Evolutionary conservation across 1,284 basidiomycete species (phyloP), one percentile per base, ranked within the genome.

Genomic region (Melampsora occidentalis): DNA sequence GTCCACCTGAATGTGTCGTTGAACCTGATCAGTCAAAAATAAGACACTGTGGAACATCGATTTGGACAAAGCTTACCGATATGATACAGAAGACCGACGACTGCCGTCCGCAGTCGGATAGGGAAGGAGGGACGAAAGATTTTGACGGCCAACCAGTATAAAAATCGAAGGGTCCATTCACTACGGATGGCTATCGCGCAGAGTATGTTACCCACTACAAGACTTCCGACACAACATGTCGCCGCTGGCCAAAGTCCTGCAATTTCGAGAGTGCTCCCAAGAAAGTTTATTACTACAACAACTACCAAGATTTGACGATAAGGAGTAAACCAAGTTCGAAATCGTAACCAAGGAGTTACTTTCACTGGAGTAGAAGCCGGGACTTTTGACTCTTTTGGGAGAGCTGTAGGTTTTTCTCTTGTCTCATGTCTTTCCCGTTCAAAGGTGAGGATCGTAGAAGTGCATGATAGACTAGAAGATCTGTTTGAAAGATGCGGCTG

Each of bases 111-210:
- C 14, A 75, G 2, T 51, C 64, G 42, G 22, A 75, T 39, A 9
- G 71, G 71, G 33, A 67, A 61, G 10, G 33, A 59, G n/a, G 71
- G 71, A 10, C 73, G 33, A 69, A 76, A 76, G 9, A 28, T 31
- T 31, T 76, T 76, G 35, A 76, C 31, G 16, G 88, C 84, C 10
- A 86, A 72, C 64, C 88, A 83, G 81, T 89, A 90, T 5, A 90
- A 81, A 48, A 87, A 80, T 4, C 89, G 86, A 5, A 88, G 86
- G 79, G 90, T 89, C 12, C 89, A 83, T 79, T 90, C 87, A 77
- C 88, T 88, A 1, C 87, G 83, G 83, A 88, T 85, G 39, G 88
- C 82, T 66, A 88, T 84, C 5, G 87, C 84, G 51, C 86, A 83
- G 78, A 86, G 85, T 79, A 88, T 81, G 78, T 88, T 88, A 0